A percentile compares a stretch with the other conserved stretches of the same genome.
Conservation (phyloP, 2,329 filamentous ascomycete genomes). For the Calonectria hongkongensis region DNA sequence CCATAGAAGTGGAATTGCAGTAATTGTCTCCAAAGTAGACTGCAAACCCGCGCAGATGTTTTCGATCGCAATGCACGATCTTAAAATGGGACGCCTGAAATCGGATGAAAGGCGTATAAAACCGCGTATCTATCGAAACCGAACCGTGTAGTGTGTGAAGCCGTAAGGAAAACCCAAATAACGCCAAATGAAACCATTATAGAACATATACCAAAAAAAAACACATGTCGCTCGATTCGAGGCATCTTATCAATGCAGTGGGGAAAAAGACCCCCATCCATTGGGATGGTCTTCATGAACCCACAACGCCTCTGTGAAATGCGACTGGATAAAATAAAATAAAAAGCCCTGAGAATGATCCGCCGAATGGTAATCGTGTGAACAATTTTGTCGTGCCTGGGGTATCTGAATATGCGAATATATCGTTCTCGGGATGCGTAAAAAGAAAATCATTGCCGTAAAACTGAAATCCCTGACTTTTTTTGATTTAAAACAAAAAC, state of each 20-base stretch:
- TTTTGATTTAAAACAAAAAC: constrained; percentile 51
- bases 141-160: constrained; percentile 51
- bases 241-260: constrained; percentile 14
- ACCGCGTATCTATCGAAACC: constrained; percentile 53
- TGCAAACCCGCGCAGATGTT: constrained; percentile 22
- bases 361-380: constrained; percentile 55
- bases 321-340: constrained; percentile 39
- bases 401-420: constrained; percentile 63
- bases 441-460: constrained; percentile 59
- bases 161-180: constrained; percentile 46
- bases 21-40: constrained; percentile 25
- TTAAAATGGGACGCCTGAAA: constrained; percentile 27
- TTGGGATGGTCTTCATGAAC: constrained; percentile 13
- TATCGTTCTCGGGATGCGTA: constrained; percentile 58
- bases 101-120: constrained; percentile 45
- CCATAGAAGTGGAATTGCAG: constrained; percentile 5
- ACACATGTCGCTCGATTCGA: constrained; percentile 39
- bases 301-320: constrained; percentile 41
- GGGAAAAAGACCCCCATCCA: constrained; percentile 14
- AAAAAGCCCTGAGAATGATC: constrained; percentile 54
- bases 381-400: constrained; percentile 61
- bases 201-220: constrained; percentile 55
- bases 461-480: constrained; percentile 55
- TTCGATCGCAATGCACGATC: constrained; percentile 8
- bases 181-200: constrained; percentile 61